These are phyloP conservation scores for Zychaea mexicana DNA, from an alignment of 371 early-diverging fungal genomes.

Conservation along the genomic window DNA sequence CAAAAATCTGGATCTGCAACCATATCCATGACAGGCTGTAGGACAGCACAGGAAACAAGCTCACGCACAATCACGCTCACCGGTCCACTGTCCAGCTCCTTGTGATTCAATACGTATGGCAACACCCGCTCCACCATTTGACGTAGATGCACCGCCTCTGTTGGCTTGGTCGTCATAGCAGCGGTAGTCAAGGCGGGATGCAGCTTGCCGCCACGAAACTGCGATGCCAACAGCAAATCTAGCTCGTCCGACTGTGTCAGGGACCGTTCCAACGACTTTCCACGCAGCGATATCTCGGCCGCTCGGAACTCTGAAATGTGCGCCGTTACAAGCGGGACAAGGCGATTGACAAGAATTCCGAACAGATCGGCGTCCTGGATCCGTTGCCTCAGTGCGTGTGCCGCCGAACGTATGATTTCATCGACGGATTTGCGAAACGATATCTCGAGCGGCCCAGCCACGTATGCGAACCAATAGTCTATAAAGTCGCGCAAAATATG, in stretches of 20 bases:
- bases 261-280: constrained; percentile 53
- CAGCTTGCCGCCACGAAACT: constrained; percentile 62
- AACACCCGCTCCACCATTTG: constrained; percentile 62
- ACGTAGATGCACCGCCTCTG: constrained; percentile 71
- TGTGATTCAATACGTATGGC: constrained; percentile 58
- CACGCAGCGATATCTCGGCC: constrained; percentile 64
- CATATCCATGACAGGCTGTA: constrained; percentile 72
- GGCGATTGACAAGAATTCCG: constrained; percentile 55
- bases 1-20: constrained; percentile 85
- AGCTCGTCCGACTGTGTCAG: constrained; percentile 62
- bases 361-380: constrained; percentile 60
- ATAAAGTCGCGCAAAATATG: constrained; percentile 60
- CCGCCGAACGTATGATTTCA: constrained; percentile 45
- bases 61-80: constrained; percentile 74
- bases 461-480: constrained; percentile 58
- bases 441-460: constrained; percentile 34
- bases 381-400: constrained; percentile 35
- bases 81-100: constrained; percentile 58
- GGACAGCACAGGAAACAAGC: constrained; percentile 66
- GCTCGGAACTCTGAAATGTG: constrained; percentile 72
- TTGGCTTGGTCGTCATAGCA: constrained; percentile 48
- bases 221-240: constrained; percentile 64
- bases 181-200: constrained; percentile 62
- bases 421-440: constrained; percentile 48
- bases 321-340: constrained; percentile 67